phyloP scores from a whole-genome alignment of 257 asterid genomes.

The Jacaranda mimosifolia region DNA sequence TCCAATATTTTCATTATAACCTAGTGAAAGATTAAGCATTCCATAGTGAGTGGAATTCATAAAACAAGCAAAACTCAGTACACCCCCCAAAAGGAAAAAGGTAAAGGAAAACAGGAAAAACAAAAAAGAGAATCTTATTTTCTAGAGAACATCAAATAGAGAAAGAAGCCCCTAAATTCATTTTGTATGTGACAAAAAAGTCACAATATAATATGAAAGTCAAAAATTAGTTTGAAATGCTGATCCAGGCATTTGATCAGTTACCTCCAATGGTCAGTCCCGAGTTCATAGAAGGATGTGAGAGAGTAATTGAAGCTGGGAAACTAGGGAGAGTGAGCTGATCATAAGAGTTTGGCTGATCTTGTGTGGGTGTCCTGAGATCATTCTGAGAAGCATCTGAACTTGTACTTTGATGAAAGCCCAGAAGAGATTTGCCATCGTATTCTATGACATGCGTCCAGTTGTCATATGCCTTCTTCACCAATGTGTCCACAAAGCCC shows the following conservation, averaged over 20 bases:
- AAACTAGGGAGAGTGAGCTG: constrained; percentile 63
- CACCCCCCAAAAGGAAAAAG: not conserved
- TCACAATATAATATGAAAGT: not conserved
- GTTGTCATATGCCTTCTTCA: constrained; percentile 92
- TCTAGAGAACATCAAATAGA: not conserved
- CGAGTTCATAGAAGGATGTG: constrained; percentile 57
- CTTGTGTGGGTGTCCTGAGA: constrained; percentile 51
- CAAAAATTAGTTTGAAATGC: constrained; percentile 7
- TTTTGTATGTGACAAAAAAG: not conserved
- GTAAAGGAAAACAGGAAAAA: too few species aligned
- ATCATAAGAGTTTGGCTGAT: constrained; percentile 60
- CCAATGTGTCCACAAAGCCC: constrained; percentile 83
- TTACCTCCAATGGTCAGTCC: constrained; percentile 77
- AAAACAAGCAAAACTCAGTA: constrained; percentile 10
- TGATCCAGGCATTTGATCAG: constrained; percentile 13
- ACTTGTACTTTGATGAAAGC: constrained; percentile 56
- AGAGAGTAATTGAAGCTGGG: constrained; percentile 64
- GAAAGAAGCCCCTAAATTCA: not conserved
- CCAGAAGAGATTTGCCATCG: constrained; percentile 86
- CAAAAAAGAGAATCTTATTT: too few species aligned
- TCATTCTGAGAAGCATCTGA: constrained; percentile 53
- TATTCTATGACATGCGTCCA: constrained; percentile 91
- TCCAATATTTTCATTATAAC: constrained; percentile 58
- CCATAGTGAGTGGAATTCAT: constrained; percentile 21
- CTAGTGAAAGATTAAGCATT: constrained; percentile 48